Conservation (phyloP, 805 yeast genomes). For the Pichia eremophila region DNA sequence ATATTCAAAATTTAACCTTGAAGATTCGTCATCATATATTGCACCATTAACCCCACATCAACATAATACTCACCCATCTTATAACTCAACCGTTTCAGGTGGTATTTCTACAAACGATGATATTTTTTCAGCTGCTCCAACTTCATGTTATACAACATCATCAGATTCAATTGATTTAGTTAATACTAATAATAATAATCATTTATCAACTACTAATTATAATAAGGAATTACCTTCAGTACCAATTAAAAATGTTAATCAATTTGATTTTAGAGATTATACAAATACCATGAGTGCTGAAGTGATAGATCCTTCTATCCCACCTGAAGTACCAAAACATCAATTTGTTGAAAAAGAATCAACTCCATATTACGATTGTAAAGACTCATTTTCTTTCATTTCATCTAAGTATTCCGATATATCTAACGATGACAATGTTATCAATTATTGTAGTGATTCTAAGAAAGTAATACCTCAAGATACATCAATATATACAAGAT, state of each 20-base stretch:
- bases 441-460: not conserved
- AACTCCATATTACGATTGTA: constrained; percentile 2
- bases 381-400: not conserved
- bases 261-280: constrained; percentile 18
- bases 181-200: not conserved
- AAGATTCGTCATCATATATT: not conserved
- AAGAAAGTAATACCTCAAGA: constrained; percentile 13
- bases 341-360: not conserved
- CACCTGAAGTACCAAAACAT: constrained; percentile 6
- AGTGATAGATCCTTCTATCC: constrained; percentile 3
- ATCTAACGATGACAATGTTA: not conserved
- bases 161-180: constrained; percentile 1
- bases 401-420: not conserved
- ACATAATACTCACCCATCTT: not conserved
- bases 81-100: not conserved
- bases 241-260: constrained; percentile 18
- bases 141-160: not conserved
- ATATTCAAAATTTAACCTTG: not conserved
- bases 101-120: not conserved
- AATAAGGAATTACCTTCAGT: constrained; percentile 12
- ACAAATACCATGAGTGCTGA: not conserved
- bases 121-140: not conserved
- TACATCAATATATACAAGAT: constrained; percentile 18
- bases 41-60: not conserved
- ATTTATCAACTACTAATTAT: not conserved